Evolutionary conservation across 352 stramenopile species (phyloP).

Genomic region (Phytophthora quininea): DNA sequence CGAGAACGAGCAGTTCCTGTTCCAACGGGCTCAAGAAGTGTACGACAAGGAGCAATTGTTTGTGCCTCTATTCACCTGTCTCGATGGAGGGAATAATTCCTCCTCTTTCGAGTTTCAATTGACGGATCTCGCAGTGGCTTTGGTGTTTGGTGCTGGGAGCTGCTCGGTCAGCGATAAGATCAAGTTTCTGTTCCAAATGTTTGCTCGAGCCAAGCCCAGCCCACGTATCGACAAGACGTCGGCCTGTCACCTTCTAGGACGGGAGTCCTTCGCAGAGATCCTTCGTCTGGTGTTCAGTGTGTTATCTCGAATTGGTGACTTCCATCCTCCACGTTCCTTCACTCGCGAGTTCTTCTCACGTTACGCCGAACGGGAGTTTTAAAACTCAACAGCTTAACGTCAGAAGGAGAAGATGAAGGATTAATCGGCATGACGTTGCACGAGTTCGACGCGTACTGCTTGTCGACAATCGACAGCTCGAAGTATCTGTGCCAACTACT

Average conservation of each 20-base stretch:
- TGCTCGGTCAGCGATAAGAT: constrained; percentile 68
- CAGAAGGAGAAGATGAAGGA: constrained; percentile 8
- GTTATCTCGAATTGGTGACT: constrained; percentile 59
- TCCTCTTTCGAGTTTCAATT: constrained; percentile 31
- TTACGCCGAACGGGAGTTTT: constrained; percentile 70
- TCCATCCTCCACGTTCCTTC: constrained; percentile 45
- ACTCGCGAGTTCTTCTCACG: constrained; percentile 46
- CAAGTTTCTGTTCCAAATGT: constrained; percentile 79
- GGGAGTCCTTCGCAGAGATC: constrained; percentile 54
- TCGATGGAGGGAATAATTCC: constrained; percentile 25
- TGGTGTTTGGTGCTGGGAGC: constrained; percentile 61
- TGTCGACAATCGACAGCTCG: constrained; percentile 53
- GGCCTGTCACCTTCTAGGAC: constrained; percentile 1
- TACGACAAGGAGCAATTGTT: constrained; percentile 73
- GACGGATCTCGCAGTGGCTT: constrained; percentile 47
- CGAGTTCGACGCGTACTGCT: constrained; percentile 81
- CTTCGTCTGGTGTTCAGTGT: constrained; percentile 59
- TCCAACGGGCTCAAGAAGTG: constrained; percentile 60
- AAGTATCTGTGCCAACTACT: constrained; percentile 79
- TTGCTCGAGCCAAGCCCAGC: constrained; percentile 27
- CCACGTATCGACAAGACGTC: too few species aligned
- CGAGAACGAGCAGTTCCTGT: constrained; percentile 80
- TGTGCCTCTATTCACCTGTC: constrained; percentile 57
- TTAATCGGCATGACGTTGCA: constrained; percentile 69
- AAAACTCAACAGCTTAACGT: constrained; percentile 43